Base-by-base conservation (phyloP, 2,329 filamentous ascomycete species). In the Pyrenophora seminiperda region DNA sequence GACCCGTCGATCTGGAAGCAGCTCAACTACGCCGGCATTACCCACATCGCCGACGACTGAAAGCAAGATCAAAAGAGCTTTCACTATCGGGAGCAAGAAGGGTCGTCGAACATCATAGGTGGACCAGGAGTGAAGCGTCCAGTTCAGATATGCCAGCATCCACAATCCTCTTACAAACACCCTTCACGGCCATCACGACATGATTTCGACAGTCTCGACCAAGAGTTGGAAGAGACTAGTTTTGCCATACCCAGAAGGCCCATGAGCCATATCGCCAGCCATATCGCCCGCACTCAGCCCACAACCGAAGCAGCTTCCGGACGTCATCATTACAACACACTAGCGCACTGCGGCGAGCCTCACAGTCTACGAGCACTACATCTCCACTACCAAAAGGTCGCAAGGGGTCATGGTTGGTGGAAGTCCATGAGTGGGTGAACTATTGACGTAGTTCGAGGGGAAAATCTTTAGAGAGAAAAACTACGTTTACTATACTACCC, bases 31-130 rank as follows among this genome's bases (percentile, higher is more conserved):
- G 15, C 65, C 67, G 3, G 67, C 64, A 18, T 67, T 64, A 7
- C 62, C 65, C 2, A 43, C 15, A 27, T 27, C 24, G 24, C 24
- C 24, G 14, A 64, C 62, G 3, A 66, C 62, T 4, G 61, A 67
- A 20, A 60, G 58, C 54, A 68, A 68, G 27, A 49, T 68, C 42
- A 59, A 53, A 27, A 50, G 65, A 22, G 65, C 63, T 1, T 66
- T 72, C 40, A 66, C 63, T 7, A 63, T 71, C 13, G 69, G 67
- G 17, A 67, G 62, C 61, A 72, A 68, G 51, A 72, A 71, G 44
- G 61, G 62, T 22, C 59, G 67, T 36, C 61, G 63, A 10, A 49
- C 49, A 11, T 41, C 51, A n/a, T 51, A 33, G 42, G 24, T 36
- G 33, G 24, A 20, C 22, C 18, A 22, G 13, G 29, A 29, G 5